These are phyloP conservation scores for Alternaria panax DNA, from an alignment of 2,329 filamentous ascomycete species.

Conservation along the genomic window DNA sequence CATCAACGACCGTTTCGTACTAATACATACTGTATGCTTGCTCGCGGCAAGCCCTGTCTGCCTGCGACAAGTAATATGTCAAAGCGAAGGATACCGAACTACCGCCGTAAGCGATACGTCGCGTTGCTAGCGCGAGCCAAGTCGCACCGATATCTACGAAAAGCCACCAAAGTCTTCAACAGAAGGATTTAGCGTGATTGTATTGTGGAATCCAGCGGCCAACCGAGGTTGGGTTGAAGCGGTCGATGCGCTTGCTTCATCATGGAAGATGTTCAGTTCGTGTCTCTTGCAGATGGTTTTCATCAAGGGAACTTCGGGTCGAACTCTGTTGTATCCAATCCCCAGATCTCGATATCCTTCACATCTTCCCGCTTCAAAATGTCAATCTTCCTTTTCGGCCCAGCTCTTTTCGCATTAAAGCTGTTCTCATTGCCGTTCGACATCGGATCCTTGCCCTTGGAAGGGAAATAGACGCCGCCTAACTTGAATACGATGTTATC, in stretches of 20 bases:
- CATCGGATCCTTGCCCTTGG: conserved; percentile 16
- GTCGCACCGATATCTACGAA: not conserved
- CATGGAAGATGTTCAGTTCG: not conserved
- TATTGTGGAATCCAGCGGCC: not conserved
- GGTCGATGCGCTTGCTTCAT: not conserved
- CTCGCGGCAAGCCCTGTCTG: not conserved
- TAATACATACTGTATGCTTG: not conserved
- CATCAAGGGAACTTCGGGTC: conserved; percentile 37
- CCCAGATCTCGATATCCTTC: conserved; percentile 55
- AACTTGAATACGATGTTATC: conserved; percentile 49
- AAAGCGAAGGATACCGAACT: not conserved
- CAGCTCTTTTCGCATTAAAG: conserved; percentile 35
- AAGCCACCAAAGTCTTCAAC: not conserved
- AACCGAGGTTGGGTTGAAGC: not conserved
- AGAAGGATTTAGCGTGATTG: not conserved
- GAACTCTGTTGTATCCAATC: conserved; percentile 50
- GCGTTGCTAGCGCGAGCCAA: not conserved
- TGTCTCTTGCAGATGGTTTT: not conserved
- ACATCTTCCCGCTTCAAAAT: conserved; percentile 47
- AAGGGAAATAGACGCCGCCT: conserved; percentile 40
- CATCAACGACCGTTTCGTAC: not conserved
- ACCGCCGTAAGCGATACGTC: not conserved
- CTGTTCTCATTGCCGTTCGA: conserved; percentile 29
- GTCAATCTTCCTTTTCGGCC: conserved; percentile 43
- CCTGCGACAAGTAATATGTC: not conserved